Evolutionary conservation across 225 moss, liverwort and hornwort genomes (phyloP), one percentile per base, ranked within the genome.

Genomic region (Straminergon stramineum): DNA sequence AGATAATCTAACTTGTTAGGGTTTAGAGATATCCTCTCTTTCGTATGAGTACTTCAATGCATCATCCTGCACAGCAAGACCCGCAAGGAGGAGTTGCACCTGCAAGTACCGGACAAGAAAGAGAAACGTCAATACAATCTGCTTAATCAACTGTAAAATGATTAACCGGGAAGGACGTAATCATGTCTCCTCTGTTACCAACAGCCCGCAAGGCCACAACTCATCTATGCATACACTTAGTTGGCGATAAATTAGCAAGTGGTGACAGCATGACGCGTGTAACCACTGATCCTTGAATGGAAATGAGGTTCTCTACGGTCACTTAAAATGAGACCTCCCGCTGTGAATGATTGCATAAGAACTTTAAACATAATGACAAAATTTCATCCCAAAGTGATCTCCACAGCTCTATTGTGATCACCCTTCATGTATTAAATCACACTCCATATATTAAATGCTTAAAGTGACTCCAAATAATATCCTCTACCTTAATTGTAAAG

Each of bases 11-110:
- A 48, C 84, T 48, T 41, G 9, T 45, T 62, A 48, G 18, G 84
- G 45, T 68, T 80, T 20, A 70, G 18, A 84, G 45, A 28, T 32
- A 39, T 90, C 64, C 77, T 14, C 79, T 30, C 60, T 41, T 74
- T 51, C 63, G 69, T 73, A 58, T 63, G 17, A 65, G 34, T 16
- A 62, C 52, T 82, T 88, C 45, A 28, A 84, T 41, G 58, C 21
- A n/a, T 93, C 89, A 92, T 84, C 94, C 93, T 86, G 88, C 94
- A 88, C 95, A 95, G 92, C 95, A 95, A 82, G 95, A 91, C 55
- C 95, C 95, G 67, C 95, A 95, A 81, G 94, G 84, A 79, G 92
- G 21, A 79, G 88, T 84, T 48, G 92, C 94, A 89, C 85, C 94
- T 94, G 91, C 89, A 86, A 89, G 57, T 41, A 85, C 32, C 57